Percentiles rank a stretch among this genome's conserved stretches.
These are phyloP conservation scores for Bimuria novae-zelandiae DNA, from an alignment of 2,329 filamentous ascomycete species.

Conservation along the genomic window DNA sequence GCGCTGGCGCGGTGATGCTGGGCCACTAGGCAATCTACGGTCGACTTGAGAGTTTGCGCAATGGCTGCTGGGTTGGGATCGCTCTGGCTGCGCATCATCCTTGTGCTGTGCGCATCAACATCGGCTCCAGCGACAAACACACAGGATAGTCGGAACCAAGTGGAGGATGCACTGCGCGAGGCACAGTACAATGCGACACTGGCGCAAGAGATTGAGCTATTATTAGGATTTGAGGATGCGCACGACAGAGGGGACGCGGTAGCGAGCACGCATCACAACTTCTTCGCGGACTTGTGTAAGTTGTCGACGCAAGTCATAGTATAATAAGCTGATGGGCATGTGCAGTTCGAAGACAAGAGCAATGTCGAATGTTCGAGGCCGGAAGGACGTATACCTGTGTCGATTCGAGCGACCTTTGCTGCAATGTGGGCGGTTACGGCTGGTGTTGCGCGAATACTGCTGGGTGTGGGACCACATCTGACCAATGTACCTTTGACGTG, in stretches of 20 bases:
- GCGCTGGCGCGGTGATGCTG: too few relatives aligned
- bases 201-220: not conserved
- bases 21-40: too few relatives aligned
- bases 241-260: not conserved
- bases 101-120: too few relatives aligned
- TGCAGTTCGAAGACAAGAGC: not conserved
- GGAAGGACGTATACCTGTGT: not conserved
- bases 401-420: conserved; percentile 5
- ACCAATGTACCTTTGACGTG: conserved; percentile 8
- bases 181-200: too few relatives aligned
- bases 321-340: too few relatives aligned
- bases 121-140: too few relatives aligned
- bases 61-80: too few relatives aligned
- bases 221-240: not conserved
- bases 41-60: too few relatives aligned
- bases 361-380: not conserved
- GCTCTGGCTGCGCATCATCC: too few relatives aligned
- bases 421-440: conserved; percentile 4
- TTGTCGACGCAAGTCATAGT: not conserved
- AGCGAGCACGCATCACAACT: not conserved
- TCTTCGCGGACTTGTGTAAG: not conserved
- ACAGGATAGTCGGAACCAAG: too few relatives aligned
- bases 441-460: conserved; percentile 9
- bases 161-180: too few relatives aligned
- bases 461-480: conserved; percentile 8